Evolutionary conservation across 805 yeast genomes (phyloP).

Genomic region (Candida ipomoeae): DNA sequence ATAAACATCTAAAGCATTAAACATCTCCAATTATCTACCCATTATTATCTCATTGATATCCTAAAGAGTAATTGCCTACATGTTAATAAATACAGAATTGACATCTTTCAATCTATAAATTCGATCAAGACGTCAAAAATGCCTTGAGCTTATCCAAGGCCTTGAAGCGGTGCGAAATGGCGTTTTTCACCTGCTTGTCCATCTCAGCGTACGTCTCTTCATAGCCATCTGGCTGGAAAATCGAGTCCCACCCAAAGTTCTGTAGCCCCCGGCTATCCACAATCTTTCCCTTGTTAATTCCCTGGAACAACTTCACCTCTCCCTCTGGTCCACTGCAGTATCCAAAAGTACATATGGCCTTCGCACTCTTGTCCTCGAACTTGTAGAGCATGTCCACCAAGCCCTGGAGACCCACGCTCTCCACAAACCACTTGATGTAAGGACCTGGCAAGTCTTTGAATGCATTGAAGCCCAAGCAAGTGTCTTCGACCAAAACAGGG

Average conservation of each 20-base stretch:
- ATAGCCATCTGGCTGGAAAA: slow-evolving; percentile 78
- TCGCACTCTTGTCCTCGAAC: slow-evolving; percentile 79
- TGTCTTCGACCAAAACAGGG: slow-evolving; percentile 93
- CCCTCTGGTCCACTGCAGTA: slow-evolving; percentile 78
- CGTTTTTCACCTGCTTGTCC: slow-evolving; percentile 70
- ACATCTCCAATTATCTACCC: no score
- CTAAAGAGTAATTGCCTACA: not conserved
- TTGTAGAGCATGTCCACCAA: slow-evolving; percentile 73
- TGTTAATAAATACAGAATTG: not conserved
- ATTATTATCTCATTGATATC: not conserved
- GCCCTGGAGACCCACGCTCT: slow-evolving; percentile 69
- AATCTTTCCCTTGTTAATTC: slow-evolving; percentile 74
- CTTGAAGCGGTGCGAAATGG: slow-evolving; percentile 80
- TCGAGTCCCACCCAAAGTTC: slow-evolving; percentile 89
- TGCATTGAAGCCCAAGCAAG: slow-evolving; percentile 82
- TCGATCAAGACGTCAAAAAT: slow-evolving; percentile 31
- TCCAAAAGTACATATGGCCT: slow-evolving; percentile 90
- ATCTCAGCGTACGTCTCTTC: slow-evolving; percentile 78
- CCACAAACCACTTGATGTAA: slow-evolving; percentile 86
- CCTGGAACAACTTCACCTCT: slow-evolving; percentile 77
- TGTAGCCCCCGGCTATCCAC: slow-evolving; percentile 76
- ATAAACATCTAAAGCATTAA: no score
- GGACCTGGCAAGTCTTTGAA: slow-evolving; percentile 89
- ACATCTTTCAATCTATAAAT: no score
- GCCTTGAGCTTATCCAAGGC: slow-evolving; percentile 72